Evolutionary conservation across 108 stramenopile species (phyloP), one percentile per base, ranked within the genome.

Genomic region (Epipyxis sp.): DNA sequence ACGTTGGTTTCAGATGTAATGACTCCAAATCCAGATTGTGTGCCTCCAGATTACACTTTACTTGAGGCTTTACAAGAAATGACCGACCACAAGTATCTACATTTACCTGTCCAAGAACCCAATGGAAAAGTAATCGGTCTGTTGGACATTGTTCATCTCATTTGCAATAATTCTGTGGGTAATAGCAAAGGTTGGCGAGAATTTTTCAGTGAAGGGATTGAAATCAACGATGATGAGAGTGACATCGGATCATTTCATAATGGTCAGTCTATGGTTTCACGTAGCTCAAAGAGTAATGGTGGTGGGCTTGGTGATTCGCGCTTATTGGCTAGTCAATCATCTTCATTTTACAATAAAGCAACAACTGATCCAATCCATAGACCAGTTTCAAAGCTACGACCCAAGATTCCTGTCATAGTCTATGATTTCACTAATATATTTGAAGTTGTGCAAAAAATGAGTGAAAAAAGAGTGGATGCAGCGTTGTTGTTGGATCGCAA

Each of bases 81-180:
- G 93, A 92, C 91, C 76, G 94, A 96, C 50, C 89, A 93, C 83
- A 90, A 92, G 72, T 96, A 94, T 83, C 84, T 95, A 77, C 94
- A 92, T 16, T 84, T 96, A 50, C 95, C 95, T 42, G 94, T 97
- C 2, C 89, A 89, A 44, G 91, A 94, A 59, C 13, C 6, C 13
- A 77, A 90, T 74, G 94, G 95, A 2, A 78, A 57, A 40, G 94
- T 97, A 62, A 79, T 95, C 74, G 96, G 96, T 46, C 69, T 95
- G 2, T 94, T 97, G 27, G 94, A 94, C 82, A 94, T 97, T 59
- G 93, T 96, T 93, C 94, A 94, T 78, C 86, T 95, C 59, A 88
- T 97, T 42, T 86, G 90, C 84, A 37, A 74, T 42, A 74, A 30
- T 57, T 37, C 71, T 43, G 71, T 37, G 40, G 89, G 1, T 57